Percentiles rank a stretch among this genome's conserved stretches.
These are phyloP conservation scores for Penicillium palitans DNA, from an alignment of 2,329 filamentous ascomycete genomes.

Conservation along the genomic window DNA sequence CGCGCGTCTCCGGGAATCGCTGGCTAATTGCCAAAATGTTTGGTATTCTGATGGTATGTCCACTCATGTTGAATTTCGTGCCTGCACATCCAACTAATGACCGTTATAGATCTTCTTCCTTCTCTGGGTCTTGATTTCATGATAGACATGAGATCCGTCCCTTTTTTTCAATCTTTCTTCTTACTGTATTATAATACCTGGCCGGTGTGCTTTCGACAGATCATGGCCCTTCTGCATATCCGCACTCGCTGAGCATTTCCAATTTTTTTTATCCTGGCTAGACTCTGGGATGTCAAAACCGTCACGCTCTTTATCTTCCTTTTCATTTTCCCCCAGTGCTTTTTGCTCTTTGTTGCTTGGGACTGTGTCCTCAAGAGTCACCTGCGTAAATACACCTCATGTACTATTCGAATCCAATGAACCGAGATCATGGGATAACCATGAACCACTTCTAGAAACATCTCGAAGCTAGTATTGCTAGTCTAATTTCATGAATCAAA, in stretches of 20 bases:
- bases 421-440: not conserved
- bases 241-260: constrained; percentile 17
- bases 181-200: constrained; percentile 39
- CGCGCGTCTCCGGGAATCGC: constrained; percentile 85
- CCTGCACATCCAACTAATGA: constrained; percentile 5
- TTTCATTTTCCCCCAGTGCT: not conserved
- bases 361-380: constrained; percentile 22
- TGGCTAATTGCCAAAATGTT: constrained; percentile 86
- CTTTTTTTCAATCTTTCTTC: constrained; percentile 3
- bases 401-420: constrained; percentile 19
- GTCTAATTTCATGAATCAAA: constrained; percentile 7
- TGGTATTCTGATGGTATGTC: constrained; percentile 73
- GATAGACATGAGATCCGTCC: constrained; percentile 27
- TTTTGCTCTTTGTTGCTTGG: constrained; percentile 7
- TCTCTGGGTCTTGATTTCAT: constrained; percentile 67
- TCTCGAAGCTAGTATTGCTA: not conserved
- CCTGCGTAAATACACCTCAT: constrained; percentile 25
- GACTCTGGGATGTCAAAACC: constrained; percentile 24
- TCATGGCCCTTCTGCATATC: constrained; percentile 24
- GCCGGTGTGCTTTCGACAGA: constrained; percentile 20
- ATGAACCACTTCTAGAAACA: not conserved
- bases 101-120: constrained; percentile 69
- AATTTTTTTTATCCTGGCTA: constrained; percentile 25
- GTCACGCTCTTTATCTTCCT: constrained; percentile 13
- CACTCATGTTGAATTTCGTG: not conserved